Percentiles rank a stretch among this genome's conserved stretches.
These are phyloP conservation scores for Penicillium capsulatum DNA, from an alignment of 2,329 filamentous ascomycete genomes.

Conservation along the genomic window DNA sequence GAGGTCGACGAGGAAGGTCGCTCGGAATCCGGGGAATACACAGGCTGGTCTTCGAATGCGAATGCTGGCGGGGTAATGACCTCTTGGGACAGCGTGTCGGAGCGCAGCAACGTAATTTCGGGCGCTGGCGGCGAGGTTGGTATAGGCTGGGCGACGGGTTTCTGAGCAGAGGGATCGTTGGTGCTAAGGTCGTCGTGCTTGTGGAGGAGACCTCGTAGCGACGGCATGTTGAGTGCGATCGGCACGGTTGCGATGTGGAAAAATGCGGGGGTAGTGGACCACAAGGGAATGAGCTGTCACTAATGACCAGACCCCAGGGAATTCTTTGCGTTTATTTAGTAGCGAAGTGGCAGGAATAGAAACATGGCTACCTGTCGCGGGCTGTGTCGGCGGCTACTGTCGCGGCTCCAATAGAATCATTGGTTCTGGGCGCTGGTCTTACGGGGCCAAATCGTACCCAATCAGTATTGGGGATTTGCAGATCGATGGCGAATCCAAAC, in stretches of 20 bases:
- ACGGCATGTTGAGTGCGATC: slow-evolving; percentile 46
- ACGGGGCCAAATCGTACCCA: too few relatives aligned
- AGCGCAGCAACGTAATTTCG: slow-evolving; percentile 78
- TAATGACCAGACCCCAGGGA: background rate
- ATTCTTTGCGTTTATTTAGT: too few relatives aligned
- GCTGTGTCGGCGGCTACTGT: too few relatives aligned
- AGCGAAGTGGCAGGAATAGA: too few relatives aligned
- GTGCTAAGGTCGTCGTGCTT: slow-evolving; percentile 56
- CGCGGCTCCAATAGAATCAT: too few relatives aligned
- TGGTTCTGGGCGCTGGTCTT: too few relatives aligned
- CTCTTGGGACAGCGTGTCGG: slow-evolving; percentile 77
- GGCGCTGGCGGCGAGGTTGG: slow-evolving; percentile 43
- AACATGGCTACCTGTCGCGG: background rate
- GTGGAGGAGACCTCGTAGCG: slow-evolving; percentile 56
- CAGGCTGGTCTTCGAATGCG: slow-evolving; percentile 38
- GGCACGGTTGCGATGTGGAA: slow-evolving; percentile 3
- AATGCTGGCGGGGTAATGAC: slow-evolving; percentile 66
- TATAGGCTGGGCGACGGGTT: slow-evolving; percentile 43
- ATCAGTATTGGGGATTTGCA: background rate
- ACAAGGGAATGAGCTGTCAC: background rate
- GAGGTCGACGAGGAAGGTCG: slow-evolving; percentile 27
- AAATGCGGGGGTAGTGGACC: slow-evolving; percentile 1
- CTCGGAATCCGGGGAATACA: background rate
- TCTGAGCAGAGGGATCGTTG: slow-evolving; percentile 27
- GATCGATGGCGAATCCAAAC: background rate